Evolutionary conservation across 495 filamentous ascomycete genomes (phyloP), one percentile per base, ranked within the genome.

Genomic region (Aspergillus campestris): DNA sequence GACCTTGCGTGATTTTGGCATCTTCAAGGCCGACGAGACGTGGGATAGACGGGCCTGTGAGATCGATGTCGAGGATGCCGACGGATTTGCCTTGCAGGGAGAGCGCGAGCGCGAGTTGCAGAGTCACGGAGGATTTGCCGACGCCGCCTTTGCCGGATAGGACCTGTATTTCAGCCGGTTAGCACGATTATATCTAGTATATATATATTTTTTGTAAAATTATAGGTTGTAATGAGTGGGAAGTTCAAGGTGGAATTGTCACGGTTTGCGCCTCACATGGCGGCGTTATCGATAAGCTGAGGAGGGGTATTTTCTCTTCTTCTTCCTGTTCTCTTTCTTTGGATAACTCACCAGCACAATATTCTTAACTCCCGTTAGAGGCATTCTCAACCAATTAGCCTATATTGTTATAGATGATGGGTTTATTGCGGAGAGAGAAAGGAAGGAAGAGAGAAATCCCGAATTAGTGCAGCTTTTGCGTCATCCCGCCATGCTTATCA

Each of bases 71-170:
- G 46, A 98, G 87, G 29, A 98, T 87, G 11, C 94, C 92, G 44
- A 97, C 91, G 7, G 81, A 86, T 69, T 87, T 79, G 53, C 84
- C 88, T 48, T 84, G 75, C 1, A 89, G 81, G 3, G 86, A 84
- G 40, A 98, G 82, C 5, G 91, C 86, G 34, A 97, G 81, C 6
- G 92, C 92, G 8, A 98, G 82, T 62, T 97, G 94, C 3, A 90
- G 89, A 9, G 92, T 97, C 6, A 95, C 80, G 38, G 89, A 95
- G 44, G 92, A 98, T 74, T 98, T 98, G 10, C 92, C 92, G 3
- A 98, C 92, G 48, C 92, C 92, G 50, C 92, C 92, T 73, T 98
- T 98, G 55, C 92, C 92, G 6, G 94, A 97, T 47, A 98, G 87
- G 51, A 98, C 63, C 69, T 73, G 48, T 28, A 45, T 52, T 35